Conservation (phyloP, 805 yeast genomes). For the Saccharomycopsis schoenii region DNA sequence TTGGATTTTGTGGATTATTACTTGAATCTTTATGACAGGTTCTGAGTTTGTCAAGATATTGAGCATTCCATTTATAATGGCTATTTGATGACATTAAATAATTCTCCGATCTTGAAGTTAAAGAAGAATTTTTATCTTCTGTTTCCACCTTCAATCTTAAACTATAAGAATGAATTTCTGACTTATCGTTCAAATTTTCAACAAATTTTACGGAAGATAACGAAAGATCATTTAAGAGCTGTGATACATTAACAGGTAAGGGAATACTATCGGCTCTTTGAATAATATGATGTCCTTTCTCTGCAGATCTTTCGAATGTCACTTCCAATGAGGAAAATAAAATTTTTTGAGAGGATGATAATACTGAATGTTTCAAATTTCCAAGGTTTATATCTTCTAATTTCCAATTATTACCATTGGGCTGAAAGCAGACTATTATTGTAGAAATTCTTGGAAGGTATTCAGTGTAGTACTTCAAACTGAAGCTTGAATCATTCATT, state of each 20-base stretch:
- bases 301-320: not conserved
- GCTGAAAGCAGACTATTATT: slow-evolving; percentile 7
- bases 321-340: not conserved
- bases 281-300: not conserved
- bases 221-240: slow-evolving; percentile 13
- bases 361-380: not conserved
- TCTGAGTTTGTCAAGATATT: slow-evolving; percentile 25
- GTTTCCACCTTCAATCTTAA: slow-evolving; percentile 6
- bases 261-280: not conserved
- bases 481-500: not conserved
- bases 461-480: slow-evolving; percentile 13
- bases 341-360: not conserved
- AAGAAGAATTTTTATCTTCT: not conserved
- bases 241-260: slow-evolving; percentile 8
- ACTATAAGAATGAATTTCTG: not conserved
- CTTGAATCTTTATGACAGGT: not conserved
- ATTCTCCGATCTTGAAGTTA: slow-evolving; percentile 18
- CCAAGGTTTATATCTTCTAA: not conserved
- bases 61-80: slow-evolving; percentile 34
- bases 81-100: slow-evolving; percentile 21
- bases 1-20: slow-evolving; percentile 5
- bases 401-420: not conserved
- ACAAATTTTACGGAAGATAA: slow-evolving; percentile 2
- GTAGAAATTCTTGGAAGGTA: slow-evolving; percentile 15
- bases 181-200: not conserved